These are phyloP conservation scores for Malassezia obtusa DNA, from an alignment of 1,284 basidiomycete species.

Conservation along the genomic window DNA sequence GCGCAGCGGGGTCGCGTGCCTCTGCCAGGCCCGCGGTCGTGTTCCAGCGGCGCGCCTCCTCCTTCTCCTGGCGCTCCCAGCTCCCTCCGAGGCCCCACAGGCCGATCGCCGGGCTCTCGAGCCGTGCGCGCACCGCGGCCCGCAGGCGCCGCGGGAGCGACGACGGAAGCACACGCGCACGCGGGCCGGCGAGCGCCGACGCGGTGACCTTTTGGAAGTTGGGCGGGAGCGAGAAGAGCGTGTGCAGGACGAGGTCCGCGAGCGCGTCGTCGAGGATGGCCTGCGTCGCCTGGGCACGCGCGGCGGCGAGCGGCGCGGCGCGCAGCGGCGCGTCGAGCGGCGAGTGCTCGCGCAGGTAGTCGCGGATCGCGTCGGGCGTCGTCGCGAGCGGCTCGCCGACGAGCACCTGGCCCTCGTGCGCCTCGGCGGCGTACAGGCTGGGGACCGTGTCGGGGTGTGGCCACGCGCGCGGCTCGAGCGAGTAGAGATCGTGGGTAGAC, in stretches of 20 bases:
- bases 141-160: constrained; percentile 27
- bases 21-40: constrained; percentile 21
- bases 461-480: constrained; percentile 21
- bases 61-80: constrained; percentile 18
- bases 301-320: background rate
- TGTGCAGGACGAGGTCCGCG: constrained; percentile 27
- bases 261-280: constrained; percentile 29
- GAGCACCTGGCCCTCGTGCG: background rate
- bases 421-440: constrained; percentile 18
- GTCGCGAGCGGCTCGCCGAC: constrained; percentile 15
- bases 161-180: constrained; percentile 17
- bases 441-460: constrained; percentile 23
- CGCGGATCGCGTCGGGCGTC: constrained; percentile 17
- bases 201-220: constrained; percentile 30
- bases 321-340: constrained; percentile 18
- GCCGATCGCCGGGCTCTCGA: constrained; percentile 17
- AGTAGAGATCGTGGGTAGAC: background rate
- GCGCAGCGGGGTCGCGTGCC: constrained; percentile 15
- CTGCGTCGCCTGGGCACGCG: constrained; percentile 20
- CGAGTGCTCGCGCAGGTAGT: constrained; percentile 15
- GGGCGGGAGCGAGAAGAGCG: constrained; percentile 29
- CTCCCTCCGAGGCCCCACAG: constrained; percentile 29
- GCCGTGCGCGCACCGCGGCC: constrained; percentile 26
- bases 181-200: constrained; percentile 2
- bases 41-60: constrained; percentile 22